A percentile compares a stretch with the other conserved stretches of the same genome.
These are phyloP conservation scores for Aspergillus aculeatus DNA, from an alignment of 2,329 filamentous ascomycete species.

Conservation along the genomic window DNA sequence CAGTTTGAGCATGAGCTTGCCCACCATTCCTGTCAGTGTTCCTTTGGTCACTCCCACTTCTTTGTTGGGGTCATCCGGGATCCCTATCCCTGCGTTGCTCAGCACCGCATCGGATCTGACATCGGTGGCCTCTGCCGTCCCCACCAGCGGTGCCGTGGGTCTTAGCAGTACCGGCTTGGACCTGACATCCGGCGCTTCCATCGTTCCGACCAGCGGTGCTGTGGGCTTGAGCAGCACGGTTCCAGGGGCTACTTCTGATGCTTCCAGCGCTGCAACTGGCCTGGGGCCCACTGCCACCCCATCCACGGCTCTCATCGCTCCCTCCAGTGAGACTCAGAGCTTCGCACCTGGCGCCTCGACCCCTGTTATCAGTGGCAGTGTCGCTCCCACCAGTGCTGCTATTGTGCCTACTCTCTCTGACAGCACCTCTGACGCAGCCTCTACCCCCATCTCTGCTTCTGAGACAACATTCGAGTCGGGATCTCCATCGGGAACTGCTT, in stretches of 20 bases:
- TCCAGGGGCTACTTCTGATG: background rate
- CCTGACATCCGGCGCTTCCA: constrained; percentile 17
- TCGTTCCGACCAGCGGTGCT: background rate
- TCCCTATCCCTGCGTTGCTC: constrained; percentile 3
- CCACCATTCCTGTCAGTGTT: constrained; percentile 30
- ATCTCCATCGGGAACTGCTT: background rate
- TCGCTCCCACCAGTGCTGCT: background rate
- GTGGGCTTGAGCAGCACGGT: background rate
- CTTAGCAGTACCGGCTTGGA: constrained; percentile 10
- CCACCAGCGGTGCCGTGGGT: background rate
- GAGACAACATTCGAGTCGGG: background rate
- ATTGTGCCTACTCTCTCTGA: constrained; percentile 1
- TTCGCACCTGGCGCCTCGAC: constrained; percentile 1
- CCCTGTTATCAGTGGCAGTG: background rate
- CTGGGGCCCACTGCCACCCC: background rate
- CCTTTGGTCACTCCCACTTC: constrained; percentile 19
- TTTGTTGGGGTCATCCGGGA: background rate
- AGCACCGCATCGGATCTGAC: constrained; percentile 1
- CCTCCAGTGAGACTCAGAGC: background rate
- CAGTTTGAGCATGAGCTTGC: constrained; percentile 3
- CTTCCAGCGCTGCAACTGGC: background rate
- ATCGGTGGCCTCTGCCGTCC: background rate
- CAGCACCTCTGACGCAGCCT: background rate
- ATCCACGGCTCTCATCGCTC: constrained; percentile 1
- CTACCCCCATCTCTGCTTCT: background rate